These are phyloP conservation scores for Fusarium caatingaense DNA, from an alignment of 2,329 filamentous ascomycete genomes.

Conservation along the genomic window DNA sequence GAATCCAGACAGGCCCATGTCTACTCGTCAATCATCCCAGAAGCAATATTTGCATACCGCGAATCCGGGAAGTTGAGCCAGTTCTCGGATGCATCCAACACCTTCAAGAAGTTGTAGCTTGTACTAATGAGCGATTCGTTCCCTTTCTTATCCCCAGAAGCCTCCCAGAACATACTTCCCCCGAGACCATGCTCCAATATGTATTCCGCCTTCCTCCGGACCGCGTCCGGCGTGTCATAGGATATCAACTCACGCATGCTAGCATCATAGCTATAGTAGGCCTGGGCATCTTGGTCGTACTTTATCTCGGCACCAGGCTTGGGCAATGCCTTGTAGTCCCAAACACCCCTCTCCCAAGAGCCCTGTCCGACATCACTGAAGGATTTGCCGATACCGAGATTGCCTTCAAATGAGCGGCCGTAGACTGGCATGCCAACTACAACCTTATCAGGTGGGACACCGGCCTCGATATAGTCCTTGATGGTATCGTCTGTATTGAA, in stretches of 20 bases:
- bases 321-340: slow-evolving; percentile 36
- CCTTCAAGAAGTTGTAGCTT: slow-evolving; percentile 15
- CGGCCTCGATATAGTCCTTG: slow-evolving; percentile 20
- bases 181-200: slow-evolving; percentile 21
- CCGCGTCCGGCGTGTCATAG: slow-evolving; percentile 20
- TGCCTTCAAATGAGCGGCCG: slow-evolving; percentile 33
- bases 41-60: slow-evolving; percentile 65
- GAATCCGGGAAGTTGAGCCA: slow-evolving; percentile 50
- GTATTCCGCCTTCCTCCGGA: slow-evolving; percentile 28
- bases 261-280: slow-evolving; percentile 37
- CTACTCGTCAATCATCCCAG: slow-evolving; percentile 12
- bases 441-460: slow-evolving; percentile 23
- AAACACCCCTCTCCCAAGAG: slow-evolving; percentile 31
- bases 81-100: slow-evolving; percentile 24
- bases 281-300: slow-evolving; percentile 24
- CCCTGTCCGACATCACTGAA: slow-evolving; percentile 27
- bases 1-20: not conserved
- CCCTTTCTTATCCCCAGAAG: slow-evolving; percentile 29
- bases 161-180: slow-evolving; percentile 40
- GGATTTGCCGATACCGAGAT: slow-evolving; percentile 23
- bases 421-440: slow-evolving; percentile 37
- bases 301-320: slow-evolving; percentile 24
- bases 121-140: slow-evolving; percentile 27
- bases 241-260: slow-evolving; percentile 29
- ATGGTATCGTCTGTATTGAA: slow-evolving; percentile 28